These are phyloP conservation scores for Coprinopsis marcescibilis DNA, from an alignment of 768 basidiomycete species.

Conservation along the genomic window DNA sequence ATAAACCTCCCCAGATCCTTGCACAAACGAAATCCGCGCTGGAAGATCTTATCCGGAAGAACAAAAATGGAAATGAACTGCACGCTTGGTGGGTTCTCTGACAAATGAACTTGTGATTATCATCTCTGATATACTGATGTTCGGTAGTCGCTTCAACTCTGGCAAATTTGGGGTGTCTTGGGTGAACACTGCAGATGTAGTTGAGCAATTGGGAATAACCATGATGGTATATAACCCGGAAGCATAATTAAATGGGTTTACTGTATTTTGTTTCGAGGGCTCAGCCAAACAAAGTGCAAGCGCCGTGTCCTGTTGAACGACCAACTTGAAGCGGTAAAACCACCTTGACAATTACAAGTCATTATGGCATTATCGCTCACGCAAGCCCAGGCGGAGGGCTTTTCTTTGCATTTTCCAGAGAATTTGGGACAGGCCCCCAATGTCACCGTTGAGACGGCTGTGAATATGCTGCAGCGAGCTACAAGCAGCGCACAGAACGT, in stretches of 20 bases:
- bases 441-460: slow-evolving; percentile 51
- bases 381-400: slow-evolving; percentile 52
- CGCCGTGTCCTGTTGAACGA: no score
- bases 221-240: slow-evolving; percentile 31
- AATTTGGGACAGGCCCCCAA: slow-evolving; percentile 50
- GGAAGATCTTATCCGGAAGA: slow-evolving; percentile 28
- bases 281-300: no score
- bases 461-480: slow-evolving; percentile 58
- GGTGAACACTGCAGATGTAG: slow-evolving; percentile 29
- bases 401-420: slow-evolving; percentile 71
- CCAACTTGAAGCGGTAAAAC: no score
- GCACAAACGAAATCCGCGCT: slow-evolving; percentile 29
- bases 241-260: no score
- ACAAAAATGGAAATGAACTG: slow-evolving; percentile 24
- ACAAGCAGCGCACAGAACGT: slow-evolving; percentile 46
- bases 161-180: slow-evolving; percentile 41
- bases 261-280: no score
- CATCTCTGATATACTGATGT: background rate
- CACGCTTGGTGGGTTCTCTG: slow-evolving; percentile 32
- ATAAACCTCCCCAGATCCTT: slow-evolving; percentile 30
- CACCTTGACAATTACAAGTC: no score
- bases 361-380: slow-evolving; percentile 26
- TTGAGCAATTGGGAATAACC: slow-evolving; percentile 25
- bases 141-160: slow-evolving; percentile 35
- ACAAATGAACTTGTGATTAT: background rate